phyloP scores from a whole-genome alignment of 352 stramenopile species.

The Phytophthora crassamura region DNA sequence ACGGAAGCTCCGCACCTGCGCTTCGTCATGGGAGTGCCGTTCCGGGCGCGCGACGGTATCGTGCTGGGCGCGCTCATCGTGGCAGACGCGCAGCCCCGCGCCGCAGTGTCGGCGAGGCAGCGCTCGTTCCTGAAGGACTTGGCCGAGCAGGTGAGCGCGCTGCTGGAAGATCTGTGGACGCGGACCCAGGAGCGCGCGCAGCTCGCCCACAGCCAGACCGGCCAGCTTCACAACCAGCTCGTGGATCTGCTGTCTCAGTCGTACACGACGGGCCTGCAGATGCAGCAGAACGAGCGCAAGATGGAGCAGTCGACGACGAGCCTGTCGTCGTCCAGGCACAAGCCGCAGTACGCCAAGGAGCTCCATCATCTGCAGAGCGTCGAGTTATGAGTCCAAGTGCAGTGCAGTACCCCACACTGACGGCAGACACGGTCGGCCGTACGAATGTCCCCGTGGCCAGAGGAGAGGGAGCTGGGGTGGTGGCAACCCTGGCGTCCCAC shows the following conservation, averaged over 20 bases:
- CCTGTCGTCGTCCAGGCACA: conserved; percentile 30
- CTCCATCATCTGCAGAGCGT: conserved; percentile 44
- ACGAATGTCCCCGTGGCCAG: conserved; percentile 19
- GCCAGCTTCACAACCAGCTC: conserved; percentile 52
- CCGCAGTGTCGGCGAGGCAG: conserved; percentile 37
- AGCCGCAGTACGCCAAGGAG: conserved; percentile 36
- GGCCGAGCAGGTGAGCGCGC: conserved; percentile 51
- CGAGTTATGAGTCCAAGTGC: conserved; percentile 40
- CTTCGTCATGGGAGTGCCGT: conserved; percentile 65
- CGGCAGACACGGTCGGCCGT: conserved; percentile 25
- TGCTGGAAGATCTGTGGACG: conserved; percentile 53
- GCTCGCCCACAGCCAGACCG: conserved; percentile 30
- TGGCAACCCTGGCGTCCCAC: conserved; percentile 12
- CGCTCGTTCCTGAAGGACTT: conserved; percentile 46
- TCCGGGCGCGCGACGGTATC: conserved; percentile 53
- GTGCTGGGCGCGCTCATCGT: conserved; percentile 68
- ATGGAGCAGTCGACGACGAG: conserved; percentile 38
- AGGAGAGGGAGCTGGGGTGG: conserved; percentile 6
- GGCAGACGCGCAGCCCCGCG: conserved; percentile 51
- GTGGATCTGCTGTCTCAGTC: conserved; percentile 57
- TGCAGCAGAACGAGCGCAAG: conserved; percentile 55
- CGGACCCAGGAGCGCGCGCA: conserved; percentile 41
- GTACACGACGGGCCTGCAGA: conserved; percentile 57
- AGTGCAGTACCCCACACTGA: conserved; percentile 14
- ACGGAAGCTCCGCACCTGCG: conserved; percentile 54